Evolutionary conservation across 1,139 yeast species (phyloP), one percentile per base, ranked within the genome.

Genomic region (Kurtzmaniella quercitrusa): DNA sequence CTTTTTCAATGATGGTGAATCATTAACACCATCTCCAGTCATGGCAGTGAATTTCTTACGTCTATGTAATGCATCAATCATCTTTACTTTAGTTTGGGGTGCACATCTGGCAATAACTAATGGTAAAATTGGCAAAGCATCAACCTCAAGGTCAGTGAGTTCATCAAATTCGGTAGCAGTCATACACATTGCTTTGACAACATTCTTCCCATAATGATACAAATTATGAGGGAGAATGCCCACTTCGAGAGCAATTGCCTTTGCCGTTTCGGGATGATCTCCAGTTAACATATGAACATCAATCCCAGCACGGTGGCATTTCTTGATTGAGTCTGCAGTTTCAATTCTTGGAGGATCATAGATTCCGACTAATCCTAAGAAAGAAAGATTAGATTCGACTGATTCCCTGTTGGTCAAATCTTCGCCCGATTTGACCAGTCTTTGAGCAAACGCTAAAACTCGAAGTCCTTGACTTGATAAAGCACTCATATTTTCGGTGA

Each of bases 21-120:
- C 94, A 59, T 86, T 86, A 42, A 85, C 91, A 53, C 94, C 94
- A 62, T 85, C 94, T 53, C 94, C 95, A 37, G 95, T 85, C 94
- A 85, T 86, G 29, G 93, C 94, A 51, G 84, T 81, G 57, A 81
- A 83, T 50, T 79, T 80, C 16, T 71, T 62, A 48, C 91, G 75
- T 50, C 94, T 78, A 55, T 85, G 93, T 38, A 86, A 70, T 0
- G 94, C 93, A 36, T 85, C 91, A 56, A 86, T 85, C 85, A 86
- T 82, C 51, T 90, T 75, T 18, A 85, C 94, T 59, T 86, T 86
- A 29, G 94, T 85, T 59, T 83, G 87, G 3, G 95, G 95, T 11
- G 94, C 87, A 66, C 94, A 86, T 51, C 95, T 74, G 6, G 94
- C 94, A 66, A 86, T 81, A 31, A 86, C 95, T 45, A 85, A 69